These are phyloP conservation scores for Leptographium galeiforme DNA, from an alignment of 2,329 filamentous ascomycete genomes.

Conservation along the genomic window DNA sequence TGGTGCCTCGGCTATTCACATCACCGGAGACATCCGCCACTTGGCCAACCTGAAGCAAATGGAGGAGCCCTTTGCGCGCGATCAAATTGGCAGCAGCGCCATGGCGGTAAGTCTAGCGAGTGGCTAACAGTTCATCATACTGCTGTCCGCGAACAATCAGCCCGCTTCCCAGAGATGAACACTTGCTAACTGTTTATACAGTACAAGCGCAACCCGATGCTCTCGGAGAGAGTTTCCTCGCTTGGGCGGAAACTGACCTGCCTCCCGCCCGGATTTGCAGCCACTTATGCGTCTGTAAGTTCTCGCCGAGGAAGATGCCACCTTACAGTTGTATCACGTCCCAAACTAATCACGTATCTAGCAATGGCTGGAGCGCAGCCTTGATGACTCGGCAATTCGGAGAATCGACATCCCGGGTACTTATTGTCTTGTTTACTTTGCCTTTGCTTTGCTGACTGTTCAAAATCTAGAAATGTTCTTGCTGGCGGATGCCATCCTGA, in stretches of 20 bases:
- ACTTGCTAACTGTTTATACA: not conserved
- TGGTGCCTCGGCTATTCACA: slow-evolving; percentile 53
- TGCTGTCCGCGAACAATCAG: not conserved
- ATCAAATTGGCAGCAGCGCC: slow-evolving; percentile 50
- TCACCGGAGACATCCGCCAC: not conserved
- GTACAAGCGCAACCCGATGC: slow-evolving; percentile 35
- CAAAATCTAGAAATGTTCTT: slow-evolving; percentile 41
- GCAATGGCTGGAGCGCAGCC: slow-evolving; percentile 61
- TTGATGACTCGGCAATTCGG: slow-evolving; percentile 64
- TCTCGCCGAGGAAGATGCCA: too few relatives aligned
- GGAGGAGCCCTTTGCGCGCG: slow-evolving; percentile 69
- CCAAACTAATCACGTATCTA: too few relatives aligned
- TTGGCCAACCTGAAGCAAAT: slow-evolving; percentile 22
- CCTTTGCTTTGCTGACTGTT: too few relatives aligned
- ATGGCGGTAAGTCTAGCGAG: slow-evolving; percentile 8
- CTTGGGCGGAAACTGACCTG: slow-evolving; percentile 22
- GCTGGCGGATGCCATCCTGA: slow-evolving; percentile 52
- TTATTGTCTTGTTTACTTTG: too few relatives aligned
- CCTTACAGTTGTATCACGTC: too few relatives aligned
- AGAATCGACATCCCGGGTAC: slow-evolving; percentile 38
- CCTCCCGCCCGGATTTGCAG: too few relatives aligned
- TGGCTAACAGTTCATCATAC: slow-evolving; percentile 30
- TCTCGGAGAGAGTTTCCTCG: slow-evolving; percentile 30
- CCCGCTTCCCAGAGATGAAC: not conserved
- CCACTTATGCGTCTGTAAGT: too few relatives aligned